These are phyloP conservation scores for Leonotis leonurus DNA, from an alignment of 257 asterid genomes.

Conservation along the genomic window DNA sequence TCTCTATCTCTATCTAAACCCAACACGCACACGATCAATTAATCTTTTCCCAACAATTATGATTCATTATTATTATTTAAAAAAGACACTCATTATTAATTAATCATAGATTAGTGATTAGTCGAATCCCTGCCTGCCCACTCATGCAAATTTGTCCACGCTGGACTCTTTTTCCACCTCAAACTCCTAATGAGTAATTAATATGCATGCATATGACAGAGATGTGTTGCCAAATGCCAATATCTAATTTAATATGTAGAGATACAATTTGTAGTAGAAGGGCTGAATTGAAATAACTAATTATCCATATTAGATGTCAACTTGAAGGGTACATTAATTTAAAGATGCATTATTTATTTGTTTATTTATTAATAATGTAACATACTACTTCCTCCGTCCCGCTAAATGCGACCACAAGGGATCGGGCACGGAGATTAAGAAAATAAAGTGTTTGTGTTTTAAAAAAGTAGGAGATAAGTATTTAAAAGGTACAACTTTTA, in stretches of 20 bases:
- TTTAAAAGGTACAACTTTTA: too few species aligned
- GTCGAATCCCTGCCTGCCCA: slow-evolving; percentile 13
- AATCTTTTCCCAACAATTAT: slow-evolving; percentile 6
- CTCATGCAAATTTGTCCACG: slow-evolving; percentile 20
- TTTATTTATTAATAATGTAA: too few species aligned
- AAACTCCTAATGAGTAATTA: too few species aligned
- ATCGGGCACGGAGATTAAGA: too few species aligned
- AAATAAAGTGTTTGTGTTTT: too few species aligned
- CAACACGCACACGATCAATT: background rate
- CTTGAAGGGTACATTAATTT: background rate
- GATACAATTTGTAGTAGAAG: background rate
- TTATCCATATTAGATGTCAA: slow-evolving; percentile 11
- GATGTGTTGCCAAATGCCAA: background rate
- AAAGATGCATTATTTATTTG: background rate
- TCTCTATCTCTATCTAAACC: slow-evolving; percentile 7
- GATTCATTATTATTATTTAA: background rate
- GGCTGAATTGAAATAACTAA: background rate
- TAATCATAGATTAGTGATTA: slow-evolving; percentile 6
- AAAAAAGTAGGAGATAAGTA: too few species aligned
- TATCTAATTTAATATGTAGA: too few species aligned
- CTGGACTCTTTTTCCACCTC: too few species aligned
- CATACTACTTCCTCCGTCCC: too few species aligned
- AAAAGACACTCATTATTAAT: background rate
- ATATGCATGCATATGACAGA: background rate
- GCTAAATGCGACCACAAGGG: too few species aligned